phyloP scores from a whole-genome alignment of 2,329 filamentous ascomycete genomes.

The Xylaria sp. region DNA sequence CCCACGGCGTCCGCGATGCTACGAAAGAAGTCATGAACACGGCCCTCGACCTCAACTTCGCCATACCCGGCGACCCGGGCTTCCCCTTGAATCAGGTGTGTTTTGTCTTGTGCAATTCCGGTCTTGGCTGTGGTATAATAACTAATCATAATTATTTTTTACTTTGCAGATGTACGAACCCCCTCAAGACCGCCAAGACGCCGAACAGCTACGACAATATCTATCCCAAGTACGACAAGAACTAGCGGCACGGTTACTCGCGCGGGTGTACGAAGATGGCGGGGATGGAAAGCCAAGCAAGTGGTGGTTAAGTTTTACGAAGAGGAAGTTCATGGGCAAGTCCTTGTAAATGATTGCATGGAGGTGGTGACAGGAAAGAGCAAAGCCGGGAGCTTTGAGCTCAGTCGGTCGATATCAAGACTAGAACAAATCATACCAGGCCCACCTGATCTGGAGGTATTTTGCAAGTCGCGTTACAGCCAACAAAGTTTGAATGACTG shows the following conservation, averaged over 20 bases:
- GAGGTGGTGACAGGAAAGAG: not conserved
- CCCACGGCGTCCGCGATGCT: constrained; percentile 68
- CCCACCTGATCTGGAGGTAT: not conserved
- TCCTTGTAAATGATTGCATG: constrained; percentile 63
- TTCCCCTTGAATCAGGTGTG: constrained; percentile 90
- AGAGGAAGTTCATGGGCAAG: constrained; percentile 99
- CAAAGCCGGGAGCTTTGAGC: not conserved
- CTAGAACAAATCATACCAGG: constrained; percentile 4
- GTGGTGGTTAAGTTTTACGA: constrained; percentile 99
- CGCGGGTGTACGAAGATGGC: constrained; percentile 85
- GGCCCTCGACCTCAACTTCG: constrained; percentile 92
- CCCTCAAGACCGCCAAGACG: constrained; percentile 86
- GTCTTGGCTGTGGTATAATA: not conserved
- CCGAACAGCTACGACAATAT: constrained; percentile 88
- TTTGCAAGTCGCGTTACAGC: not conserved
- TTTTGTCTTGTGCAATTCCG: too few relatives aligned
- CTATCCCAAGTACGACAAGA: constrained; percentile 94
- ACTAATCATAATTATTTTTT: constrained; percentile 1
- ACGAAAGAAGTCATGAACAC: constrained; percentile 86
- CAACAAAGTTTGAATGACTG: constrained; percentile 15
- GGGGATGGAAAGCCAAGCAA: constrained; percentile 76
- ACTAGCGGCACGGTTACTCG: constrained; percentile 82
- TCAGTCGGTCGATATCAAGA: constrained; percentile 21
- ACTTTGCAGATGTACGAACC: constrained; percentile 82
- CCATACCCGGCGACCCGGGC: constrained; percentile 90